These are phyloP conservation scores for Sphaerulina vaccinii DNA, from an alignment of 2,329 filamentous ascomycete species.

Conservation along the genomic window DNA sequence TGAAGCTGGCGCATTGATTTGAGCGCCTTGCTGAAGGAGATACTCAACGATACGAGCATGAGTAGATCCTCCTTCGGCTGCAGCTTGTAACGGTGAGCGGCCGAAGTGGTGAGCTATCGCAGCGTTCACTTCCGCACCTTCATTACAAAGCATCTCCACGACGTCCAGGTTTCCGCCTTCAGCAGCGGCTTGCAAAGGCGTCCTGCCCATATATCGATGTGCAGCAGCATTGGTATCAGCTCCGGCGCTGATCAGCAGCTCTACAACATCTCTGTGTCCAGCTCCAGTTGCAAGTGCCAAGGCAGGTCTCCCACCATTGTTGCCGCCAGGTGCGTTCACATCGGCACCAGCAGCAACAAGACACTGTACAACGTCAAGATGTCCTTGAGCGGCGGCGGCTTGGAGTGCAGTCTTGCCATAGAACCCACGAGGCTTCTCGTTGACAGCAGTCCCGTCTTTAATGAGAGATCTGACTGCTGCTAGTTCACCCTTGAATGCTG, in stretches of 20 bases:
- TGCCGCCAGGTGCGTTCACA: slow-evolving; percentile 24
- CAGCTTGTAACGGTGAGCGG: slow-evolving; percentile 22
- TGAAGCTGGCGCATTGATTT: slow-evolving; percentile 18
- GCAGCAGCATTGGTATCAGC: slow-evolving; percentile 23
- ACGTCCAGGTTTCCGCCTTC: slow-evolving; percentile 21
- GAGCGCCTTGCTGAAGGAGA: slow-evolving; percentile 18
- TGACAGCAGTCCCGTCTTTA: slow-evolving; percentile 14
- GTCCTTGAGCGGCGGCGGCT: slow-evolving; percentile 22
- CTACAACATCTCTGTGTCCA: slow-evolving; percentile 20
- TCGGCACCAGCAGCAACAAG: slow-evolving; percentile 22
- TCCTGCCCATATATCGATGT: slow-evolving; percentile 26
- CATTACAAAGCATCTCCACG: slow-evolving; percentile 16
- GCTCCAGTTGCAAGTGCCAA: slow-evolving; percentile 24
- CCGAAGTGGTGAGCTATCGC: slow-evolving; percentile 18
- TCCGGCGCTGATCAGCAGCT: slow-evolving; percentile 18
- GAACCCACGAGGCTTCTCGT: slow-evolving; percentile 26
- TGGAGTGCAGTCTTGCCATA: slow-evolving; percentile 30
- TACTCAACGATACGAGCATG: slow-evolving; percentile 20
- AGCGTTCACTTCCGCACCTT: slow-evolving; percentile 20
- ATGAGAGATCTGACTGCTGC: slow-evolving; percentile 14
- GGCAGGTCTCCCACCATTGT: slow-evolving; percentile 22
- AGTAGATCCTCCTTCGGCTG: slow-evolving; percentile 16
- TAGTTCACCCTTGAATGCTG: slow-evolving; percentile 17
- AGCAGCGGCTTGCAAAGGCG: slow-evolving; percentile 26
- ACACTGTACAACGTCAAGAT: slow-evolving; percentile 19